Evolutionary conservation across 345 rosid species (phyloP), one percentile per base, ranked within the genome.

Genomic region (Rhizophora apiculata): DNA sequence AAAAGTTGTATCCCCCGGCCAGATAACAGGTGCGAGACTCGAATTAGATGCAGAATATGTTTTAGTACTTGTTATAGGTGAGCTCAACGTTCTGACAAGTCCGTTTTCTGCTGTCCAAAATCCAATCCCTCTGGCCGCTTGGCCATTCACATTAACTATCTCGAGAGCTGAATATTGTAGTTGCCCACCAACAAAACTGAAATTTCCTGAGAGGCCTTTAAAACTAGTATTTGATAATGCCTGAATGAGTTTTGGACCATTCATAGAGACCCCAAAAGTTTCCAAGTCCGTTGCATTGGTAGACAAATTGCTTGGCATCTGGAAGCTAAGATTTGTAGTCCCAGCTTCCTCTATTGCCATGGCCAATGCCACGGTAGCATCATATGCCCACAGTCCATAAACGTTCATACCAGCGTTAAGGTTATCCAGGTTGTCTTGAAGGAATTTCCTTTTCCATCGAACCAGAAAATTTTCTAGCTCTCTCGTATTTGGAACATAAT

Each of bases 341-440:
- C 74, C 66, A 3, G 59, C 55, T 21, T 63, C 60, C 72, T 81
- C 89, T 2, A 76, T 57, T 30, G 87, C 86, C 72, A 34, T 56
- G 20, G 85, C 89, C 60, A 85, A 32, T 6, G 82, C 85, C 57
- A 34, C 39, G 0, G 76, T 62, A 36, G 87, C 78, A 70, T 86
- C 89, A 68, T 85, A 83, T 0, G 83, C 86, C 81, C 78, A 62
- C 6, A 80, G 56, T 27, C 82, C 84, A 52, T 52, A 77, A 4
- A 68, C 46, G 62, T 59, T 72, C 60, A 67, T 59, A 18, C 66
- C 70, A 5, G 56, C 27, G 52, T 59, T 70, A 19, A 57, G 22
- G 5, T 29, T 56, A 6, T 27, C 67, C 1, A 70, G 77, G 70
- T 76, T 67, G 8, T 76, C 68, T 29, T 34, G 67, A 10, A 8